A percentile compares a stretch with the other conserved stretches of the same genome.
phyloP scores from a whole-genome alignment of 495 filamentous ascomycete genomes.

The Rhypophila decipiens region DNA sequence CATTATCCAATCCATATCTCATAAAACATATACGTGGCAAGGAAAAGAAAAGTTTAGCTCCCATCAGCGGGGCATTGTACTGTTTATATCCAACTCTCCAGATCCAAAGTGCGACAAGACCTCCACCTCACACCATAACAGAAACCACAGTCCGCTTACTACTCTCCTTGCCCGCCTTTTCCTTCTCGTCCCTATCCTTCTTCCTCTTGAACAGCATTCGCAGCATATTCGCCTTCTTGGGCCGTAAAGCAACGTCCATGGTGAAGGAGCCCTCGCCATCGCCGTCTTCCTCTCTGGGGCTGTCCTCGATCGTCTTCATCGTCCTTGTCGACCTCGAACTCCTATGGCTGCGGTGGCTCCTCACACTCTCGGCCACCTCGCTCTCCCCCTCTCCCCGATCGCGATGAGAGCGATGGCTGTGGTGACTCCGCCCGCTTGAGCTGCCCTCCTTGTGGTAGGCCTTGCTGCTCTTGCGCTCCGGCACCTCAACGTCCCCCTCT shows the following conservation, averaged over 20 bases:
- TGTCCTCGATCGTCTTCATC: conserved; percentile 28
- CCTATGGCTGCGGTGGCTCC: conserved; percentile 20
- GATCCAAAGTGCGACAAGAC: too few relatives aligned
- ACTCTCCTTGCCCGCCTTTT: conserved; percentile 5
- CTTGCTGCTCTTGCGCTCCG: conserved; percentile 24
- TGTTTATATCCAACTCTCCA: too few relatives aligned
- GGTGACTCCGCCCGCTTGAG: neutral
- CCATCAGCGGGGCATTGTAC: too few relatives aligned
- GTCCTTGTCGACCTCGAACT: conserved; percentile 16
- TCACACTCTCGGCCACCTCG: conserved; percentile 17
- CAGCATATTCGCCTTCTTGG: conserved; percentile 39
- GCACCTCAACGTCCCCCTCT: conserved; percentile 12
- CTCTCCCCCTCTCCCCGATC: conserved; percentile 2
- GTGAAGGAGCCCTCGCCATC: conserved; percentile 22
- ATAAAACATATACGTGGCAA: too few relatives aligned
- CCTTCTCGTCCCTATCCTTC: conserved; percentile 35
- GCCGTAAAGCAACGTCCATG: conserved; percentile 13
- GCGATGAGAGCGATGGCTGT: neutral
- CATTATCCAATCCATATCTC: too few relatives aligned
- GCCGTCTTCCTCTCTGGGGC: conserved; percentile 27
- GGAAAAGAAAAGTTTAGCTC: too few relatives aligned
- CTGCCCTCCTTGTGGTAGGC: conserved; percentile 10
- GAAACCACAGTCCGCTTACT: neutral
- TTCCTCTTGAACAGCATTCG: conserved; percentile 45
- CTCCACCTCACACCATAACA: neutral